phyloP scores from a whole-genome alignment of 805 yeast species.

The Saturnispora gosingensis region DNA sequence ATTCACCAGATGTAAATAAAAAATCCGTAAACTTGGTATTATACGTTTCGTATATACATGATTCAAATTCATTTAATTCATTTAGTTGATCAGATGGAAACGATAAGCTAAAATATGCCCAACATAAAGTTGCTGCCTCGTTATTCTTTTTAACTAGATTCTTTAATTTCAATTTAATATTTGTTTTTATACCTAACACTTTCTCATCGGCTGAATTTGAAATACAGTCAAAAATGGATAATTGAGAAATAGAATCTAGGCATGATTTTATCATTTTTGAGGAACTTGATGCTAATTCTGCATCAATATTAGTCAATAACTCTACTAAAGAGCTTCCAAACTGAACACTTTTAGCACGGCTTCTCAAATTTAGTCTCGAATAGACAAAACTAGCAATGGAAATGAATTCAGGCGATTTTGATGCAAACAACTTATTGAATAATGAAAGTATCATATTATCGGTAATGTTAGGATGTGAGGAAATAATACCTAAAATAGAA shows the following conservation, averaged over 20 bases:
- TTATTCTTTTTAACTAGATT: constrained; percentile 38
- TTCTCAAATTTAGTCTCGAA: constrained; percentile 36
- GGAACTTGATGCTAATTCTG: constrained; percentile 14
- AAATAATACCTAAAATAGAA: constrained; percentile 22
- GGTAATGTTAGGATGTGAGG: constrained; percentile 29
- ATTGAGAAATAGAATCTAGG: constrained; percentile 34
- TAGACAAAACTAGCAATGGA: constrained; percentile 36
- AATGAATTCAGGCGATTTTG: constrained; percentile 9
- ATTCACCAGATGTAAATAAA: constrained; percentile 76
- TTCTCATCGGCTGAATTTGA: constrained; percentile 12
- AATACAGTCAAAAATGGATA: constrained; percentile 37
- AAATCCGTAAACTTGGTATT: constrained; percentile 65
- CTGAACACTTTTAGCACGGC: constrained; percentile 18
- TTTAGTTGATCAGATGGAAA: background rate
- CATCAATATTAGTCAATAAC: constrained; percentile 17
- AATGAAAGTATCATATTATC: constrained; percentile 8
- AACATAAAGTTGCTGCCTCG: constrained; percentile 48
- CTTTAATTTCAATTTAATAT: constrained; percentile 25
- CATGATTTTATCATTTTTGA: constrained; percentile 22
- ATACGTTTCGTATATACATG: constrained; percentile 46
- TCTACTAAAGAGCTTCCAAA: constrained; percentile 11
- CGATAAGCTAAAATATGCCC: constrained; percentile 46
- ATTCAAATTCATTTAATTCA: constrained; percentile 28
- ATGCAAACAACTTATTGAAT: background rate
- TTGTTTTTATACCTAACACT: constrained; percentile 16